These are phyloP conservation scores for Pseudozyma sp. DNA, from an alignment of 1,284 basidiomycete species.

Conservation along the genomic window DNA sequence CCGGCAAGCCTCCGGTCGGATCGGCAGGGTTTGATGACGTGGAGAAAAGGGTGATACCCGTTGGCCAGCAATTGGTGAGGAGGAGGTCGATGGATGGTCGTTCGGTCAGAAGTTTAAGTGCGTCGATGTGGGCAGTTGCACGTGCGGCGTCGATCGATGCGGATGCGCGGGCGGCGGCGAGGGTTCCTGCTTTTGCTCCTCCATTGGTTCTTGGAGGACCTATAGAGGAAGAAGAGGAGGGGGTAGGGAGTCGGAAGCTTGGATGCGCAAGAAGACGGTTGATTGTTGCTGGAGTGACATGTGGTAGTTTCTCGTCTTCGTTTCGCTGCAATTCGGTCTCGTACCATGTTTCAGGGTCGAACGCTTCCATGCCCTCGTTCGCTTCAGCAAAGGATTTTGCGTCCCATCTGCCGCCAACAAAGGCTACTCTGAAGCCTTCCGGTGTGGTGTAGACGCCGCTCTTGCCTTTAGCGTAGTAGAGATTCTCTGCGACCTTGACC, in stretches of 20 bases:
- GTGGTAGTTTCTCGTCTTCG: slow-evolving; percentile 15
- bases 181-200: slow-evolving; percentile 39
- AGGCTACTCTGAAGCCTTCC: slow-evolving; percentile 49
- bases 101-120: slow-evolving; percentile 11
- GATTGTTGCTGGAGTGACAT: slow-evolving; percentile 35
- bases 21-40: slow-evolving; percentile 14
- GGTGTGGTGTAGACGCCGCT: slow-evolving; percentile 36
- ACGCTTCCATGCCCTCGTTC: slow-evolving; percentile 2
- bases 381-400: slow-evolving; percentile 16
- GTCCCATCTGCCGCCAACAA: slow-evolving; percentile 49
- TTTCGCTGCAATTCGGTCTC: slow-evolving; percentile 8
- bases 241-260: slow-evolving; percentile 27
- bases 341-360: slow-evolving; percentile 22
- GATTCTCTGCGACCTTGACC: slow-evolving; percentile 35
- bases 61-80: slow-evolving; percentile 61
- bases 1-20: slow-evolving; percentile 29
- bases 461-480: slow-evolving; percentile 54
- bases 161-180: slow-evolving; percentile 47
- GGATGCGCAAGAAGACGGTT: slow-evolving; percentile 41
- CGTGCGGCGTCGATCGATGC: slow-evolving; percentile 24
- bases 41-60: slow-evolving; percentile 52
- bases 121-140: slow-evolving; percentile 21
- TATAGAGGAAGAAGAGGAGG: background rate
- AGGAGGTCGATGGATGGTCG: slow-evolving; percentile 61
- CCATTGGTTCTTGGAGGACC: background rate